Evolutionary conservation across 495 filamentous ascomycete genomes (phyloP), one percentile per base, ranked within the genome.

Genomic region (Aspergillus heteromorphus): DNA sequence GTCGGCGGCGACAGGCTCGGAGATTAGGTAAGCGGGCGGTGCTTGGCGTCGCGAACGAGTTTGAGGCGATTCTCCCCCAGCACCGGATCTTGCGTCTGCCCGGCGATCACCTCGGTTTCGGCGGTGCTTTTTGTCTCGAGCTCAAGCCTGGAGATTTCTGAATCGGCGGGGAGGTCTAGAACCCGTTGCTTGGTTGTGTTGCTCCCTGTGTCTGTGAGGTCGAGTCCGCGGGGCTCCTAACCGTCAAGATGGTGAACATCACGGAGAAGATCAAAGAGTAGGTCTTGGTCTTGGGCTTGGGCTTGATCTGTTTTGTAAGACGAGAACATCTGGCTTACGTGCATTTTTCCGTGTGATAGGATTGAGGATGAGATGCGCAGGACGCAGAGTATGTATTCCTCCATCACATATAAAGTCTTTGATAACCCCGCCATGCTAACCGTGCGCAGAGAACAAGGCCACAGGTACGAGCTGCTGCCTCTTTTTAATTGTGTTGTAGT

Each of bases 221-320:
- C 49, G 68, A 64, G 62, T 65, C 57, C 66, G 59, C 62, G 58
- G 56, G 61, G 61, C 65, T 65, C 56, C 55, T 59, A 59, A 71
- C 74, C 68, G 77, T 54, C 83, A 91, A 80, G 61, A 98, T 99
- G 95, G 95, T 97, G 74, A 97, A 97, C 77, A 97, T 99, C 53
- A 96, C 93, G 49, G 95, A 99, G 43, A 97, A 96, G 82, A 99
- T 99, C 75, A 99, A 97, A 76, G 91, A 96, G 91, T 93, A 74
- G 63, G 86, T 71, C 6, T 31, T 25, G 2, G 41, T 40, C 18
- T 6, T 5, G 14, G 7, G 29, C 19, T 18, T 17, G 13, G 21
- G 13, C 8, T 17, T 14, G 14, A 17, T 30, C 5, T 31, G 14
- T 29, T 31, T 57, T n/a, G n/a, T n/a, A n/a, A n/a, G 21, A 51